Conservation (phyloP, 345 rosid genomes). For the Moringa oleifera region DNA sequence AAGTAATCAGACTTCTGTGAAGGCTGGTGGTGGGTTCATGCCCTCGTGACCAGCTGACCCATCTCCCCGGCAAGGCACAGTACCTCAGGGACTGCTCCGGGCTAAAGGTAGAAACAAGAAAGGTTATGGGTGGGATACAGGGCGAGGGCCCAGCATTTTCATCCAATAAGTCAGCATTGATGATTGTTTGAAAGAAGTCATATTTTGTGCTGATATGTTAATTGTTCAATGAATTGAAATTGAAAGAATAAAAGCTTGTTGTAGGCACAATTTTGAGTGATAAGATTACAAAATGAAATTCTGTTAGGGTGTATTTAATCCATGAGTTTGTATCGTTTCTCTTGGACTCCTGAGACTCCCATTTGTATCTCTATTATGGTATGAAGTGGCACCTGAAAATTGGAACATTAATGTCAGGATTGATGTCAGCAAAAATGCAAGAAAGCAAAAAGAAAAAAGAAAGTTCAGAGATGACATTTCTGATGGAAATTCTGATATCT, state of each 20-base stretch:
- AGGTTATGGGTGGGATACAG: no score
- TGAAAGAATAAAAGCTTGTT: background rate
- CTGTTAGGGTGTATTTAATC: slow-evolving; percentile 36
- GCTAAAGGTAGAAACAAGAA: no score
- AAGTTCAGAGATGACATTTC: background rate
- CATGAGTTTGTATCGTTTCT: slow-evolving; percentile 98
- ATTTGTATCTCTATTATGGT: slow-evolving; percentile 98
- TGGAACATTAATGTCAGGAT: background rate
- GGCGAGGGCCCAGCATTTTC: no score
- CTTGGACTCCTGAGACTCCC: slow-evolving; percentile 99
- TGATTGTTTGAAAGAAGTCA: background rate
- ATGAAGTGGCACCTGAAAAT: slow-evolving; percentile 88
- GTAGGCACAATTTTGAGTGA: no score
- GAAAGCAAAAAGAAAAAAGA: background rate
- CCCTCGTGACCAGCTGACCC: slow-evolving; percentile 1
- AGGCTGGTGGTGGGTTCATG: slow-evolving; percentile 12
- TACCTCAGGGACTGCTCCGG: no score
- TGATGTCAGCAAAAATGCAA: no score
- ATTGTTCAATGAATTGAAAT: slow-evolving; percentile 17
- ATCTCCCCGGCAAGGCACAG: no score
- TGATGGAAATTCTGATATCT: background rate
- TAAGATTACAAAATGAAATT: background rate
- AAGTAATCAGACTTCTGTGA: slow-evolving; percentile 1
- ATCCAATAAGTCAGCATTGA: no score
- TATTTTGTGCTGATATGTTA: slow-evolving; percentile 9